phyloP scores from a whole-genome alignment of 495 filamentous ascomycete genomes.

The Hypoxylon cercidicola region DNA sequence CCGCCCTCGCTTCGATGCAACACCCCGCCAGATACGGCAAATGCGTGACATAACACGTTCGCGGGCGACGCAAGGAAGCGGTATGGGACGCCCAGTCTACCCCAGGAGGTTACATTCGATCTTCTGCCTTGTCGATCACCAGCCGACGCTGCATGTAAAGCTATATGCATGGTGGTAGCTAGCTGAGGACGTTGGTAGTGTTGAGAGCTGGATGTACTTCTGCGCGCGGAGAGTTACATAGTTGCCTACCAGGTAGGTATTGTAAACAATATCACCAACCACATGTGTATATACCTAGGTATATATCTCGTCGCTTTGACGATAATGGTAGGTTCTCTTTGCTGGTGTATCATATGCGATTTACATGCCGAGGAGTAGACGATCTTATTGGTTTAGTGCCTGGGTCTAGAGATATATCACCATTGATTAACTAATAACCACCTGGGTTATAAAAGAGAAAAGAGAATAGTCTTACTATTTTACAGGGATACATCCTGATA shows the following conservation, averaged over 20 bases:
- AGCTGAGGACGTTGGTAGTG: slow-evolving; percentile 5
- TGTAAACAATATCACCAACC: background rate
- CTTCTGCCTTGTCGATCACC: slow-evolving; percentile 27
- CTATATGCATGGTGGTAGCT: slow-evolving; percentile 4
- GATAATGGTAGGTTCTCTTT: background rate
- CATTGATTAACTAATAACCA: background rate
- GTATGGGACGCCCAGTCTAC: background rate
- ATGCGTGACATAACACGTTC: slow-evolving; percentile 31
- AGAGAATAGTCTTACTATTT: background rate
- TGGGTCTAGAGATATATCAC: background rate
- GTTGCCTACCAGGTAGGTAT: too few relatives aligned
- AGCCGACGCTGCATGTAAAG: slow-evolving; percentile 23
- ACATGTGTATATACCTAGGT: too few relatives aligned
- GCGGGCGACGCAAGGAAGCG: slow-evolving; percentile 8
- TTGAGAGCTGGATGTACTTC: slow-evolving; percentile 3
- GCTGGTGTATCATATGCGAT: background rate
- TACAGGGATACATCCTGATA: too few relatives aligned
- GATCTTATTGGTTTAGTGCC: background rate
- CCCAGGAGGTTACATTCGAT: slow-evolving; percentile 11
- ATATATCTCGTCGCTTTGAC: background rate
- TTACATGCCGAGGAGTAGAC: background rate
- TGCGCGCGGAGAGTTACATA: too few relatives aligned
- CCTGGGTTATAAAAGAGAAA: background rate
- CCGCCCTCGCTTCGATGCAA: slow-evolving; percentile 31
- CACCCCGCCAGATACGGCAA: slow-evolving; percentile 36